Base-by-base conservation (phyloP, 441 rosid species). In the Bruguiera hainesii region DNA sequence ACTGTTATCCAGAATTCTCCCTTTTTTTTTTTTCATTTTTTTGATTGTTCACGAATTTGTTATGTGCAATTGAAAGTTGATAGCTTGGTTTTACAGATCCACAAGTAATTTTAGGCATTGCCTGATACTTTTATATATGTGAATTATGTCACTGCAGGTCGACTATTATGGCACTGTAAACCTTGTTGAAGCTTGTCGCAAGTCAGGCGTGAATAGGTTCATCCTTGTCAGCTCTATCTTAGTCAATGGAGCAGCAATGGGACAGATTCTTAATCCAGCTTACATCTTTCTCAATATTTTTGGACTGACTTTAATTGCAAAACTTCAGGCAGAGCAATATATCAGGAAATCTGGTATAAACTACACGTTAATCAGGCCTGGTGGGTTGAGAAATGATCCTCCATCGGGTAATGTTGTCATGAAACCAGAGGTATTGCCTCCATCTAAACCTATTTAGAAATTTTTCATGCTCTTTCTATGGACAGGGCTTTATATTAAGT, bases 231-330 rank as follows among this genome's bases (percentile, higher is more conserved):
- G 94, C 83, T 93, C 97, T 33, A 89, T 93, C 71, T 78, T 93
- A 76, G 98, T 93, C 50, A 90, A 93, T 37, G 94, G 97, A 77
- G 98, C 98, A 39, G 93, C 97, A 67, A 88, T 87, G 93, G 98
- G 97, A 51, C 98, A 93, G 79, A 72, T 93, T 60, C 71, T 90
- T 3, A 93, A 93, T 81, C 97, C 96, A 0, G 96, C 97, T 69
- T 90, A 89, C 80, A 71, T 93, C 65, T 87, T 93, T 66, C 90
- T 93, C 68, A 93, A 90, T 63, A 78, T 89, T 58, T 86, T 87
- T 39, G 94, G 98, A 58, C 84, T 90, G 59, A 89, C 93, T 78
- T 80, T 93, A 52, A 57, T 90, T 18, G 97, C 98, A 1, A 93
- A 93, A 87, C 97, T 90, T 74, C 96, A 90, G 74, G 98, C 94